phyloP scores from a whole-genome alignment of 495 filamentous ascomycete species.

The Daldinia grandis region DNA sequence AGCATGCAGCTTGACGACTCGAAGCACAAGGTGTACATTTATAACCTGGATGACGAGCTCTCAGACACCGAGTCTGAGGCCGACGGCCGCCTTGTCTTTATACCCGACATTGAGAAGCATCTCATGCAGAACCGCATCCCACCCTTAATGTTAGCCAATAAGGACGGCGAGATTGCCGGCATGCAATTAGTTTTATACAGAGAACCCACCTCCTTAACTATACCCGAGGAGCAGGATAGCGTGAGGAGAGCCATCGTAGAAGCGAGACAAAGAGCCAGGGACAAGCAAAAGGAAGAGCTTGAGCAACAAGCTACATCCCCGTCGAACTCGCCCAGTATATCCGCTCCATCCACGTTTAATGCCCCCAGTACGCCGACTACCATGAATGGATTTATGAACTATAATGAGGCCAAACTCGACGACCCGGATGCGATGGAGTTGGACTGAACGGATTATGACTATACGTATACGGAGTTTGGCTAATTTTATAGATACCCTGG shows the following conservation, averaged over 20 bases:
- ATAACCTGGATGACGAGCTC: conserved; percentile 88
- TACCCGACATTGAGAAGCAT: conserved; percentile 84
- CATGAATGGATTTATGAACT: conserved; percentile 18
- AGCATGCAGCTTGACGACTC: conserved; percentile 89
- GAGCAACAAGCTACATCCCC: conserved; percentile 1
- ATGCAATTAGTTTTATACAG: conserved; percentile 84
- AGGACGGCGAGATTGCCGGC: conserved; percentile 55
- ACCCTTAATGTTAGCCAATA: conserved; percentile 63
- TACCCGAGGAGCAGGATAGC: conserved; percentile 79
- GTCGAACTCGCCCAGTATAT: too few relatives aligned
- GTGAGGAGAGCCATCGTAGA: conserved; percentile 89
- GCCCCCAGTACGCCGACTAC: neutral
- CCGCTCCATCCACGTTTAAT: conserved; percentile 3
- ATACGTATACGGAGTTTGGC: conserved; percentile 32
- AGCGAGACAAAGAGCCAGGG: conserved; percentile 71
- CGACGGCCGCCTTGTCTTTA: conserved; percentile 68
- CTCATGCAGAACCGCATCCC: conserved; percentile 73
- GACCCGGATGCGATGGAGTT: conserved; percentile 79
- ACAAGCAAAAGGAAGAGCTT: conserved; percentile 49
- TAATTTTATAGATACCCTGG: conserved; percentile 36
- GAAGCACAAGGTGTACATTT: conserved; percentile 85
- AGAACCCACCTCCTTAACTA: conserved; percentile 76
- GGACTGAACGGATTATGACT: conserved; percentile 52
- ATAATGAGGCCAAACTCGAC: conserved; percentile 20
- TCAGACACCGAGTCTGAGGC: conserved; percentile 57